Conservation (phyloP, 352 stramenopile species). For the Phytophthora syringae region DNA sequence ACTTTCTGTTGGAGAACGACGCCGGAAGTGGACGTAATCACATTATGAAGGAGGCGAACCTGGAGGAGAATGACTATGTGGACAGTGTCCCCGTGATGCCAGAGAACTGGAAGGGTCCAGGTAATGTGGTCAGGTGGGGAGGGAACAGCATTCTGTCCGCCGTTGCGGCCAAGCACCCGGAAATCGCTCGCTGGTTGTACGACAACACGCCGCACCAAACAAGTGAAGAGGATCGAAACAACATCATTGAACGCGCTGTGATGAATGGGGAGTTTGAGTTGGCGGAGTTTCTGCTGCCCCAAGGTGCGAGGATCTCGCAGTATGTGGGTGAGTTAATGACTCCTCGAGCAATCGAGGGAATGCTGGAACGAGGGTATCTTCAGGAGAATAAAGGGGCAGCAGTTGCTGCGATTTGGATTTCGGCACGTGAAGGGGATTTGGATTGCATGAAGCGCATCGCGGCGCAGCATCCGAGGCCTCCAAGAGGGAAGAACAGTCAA, state of each 20-base stretch:
- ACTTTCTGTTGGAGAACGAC: not conserved
- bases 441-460: not conserved
- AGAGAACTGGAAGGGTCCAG: not conserved
- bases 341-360: not conserved
- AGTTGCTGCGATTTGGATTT: not conserved
- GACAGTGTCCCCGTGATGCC: not conserved
- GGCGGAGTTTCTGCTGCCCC: not conserved
- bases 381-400: not conserved
- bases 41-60: not conserved
- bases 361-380: constrained; percentile 3
- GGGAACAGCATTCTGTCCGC: not conserved
- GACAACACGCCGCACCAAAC: not conserved
- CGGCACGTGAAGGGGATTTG: not conserved
- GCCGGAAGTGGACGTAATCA: not conserved
- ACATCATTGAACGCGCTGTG: constrained; percentile 1
- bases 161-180: not conserved
- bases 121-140: constrained; percentile 1
- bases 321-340: not conserved
- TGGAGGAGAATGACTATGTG: not conserved
- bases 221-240: not conserved
- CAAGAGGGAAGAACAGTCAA: not conserved
- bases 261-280: not conserved
- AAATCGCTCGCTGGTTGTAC: constrained; percentile 1
- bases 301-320: not conserved
- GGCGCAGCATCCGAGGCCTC: not conserved